phyloP scores from a whole-genome alignment of 2,329 filamentous ascomycete species.

The Sporothrix curviconia region DNA sequence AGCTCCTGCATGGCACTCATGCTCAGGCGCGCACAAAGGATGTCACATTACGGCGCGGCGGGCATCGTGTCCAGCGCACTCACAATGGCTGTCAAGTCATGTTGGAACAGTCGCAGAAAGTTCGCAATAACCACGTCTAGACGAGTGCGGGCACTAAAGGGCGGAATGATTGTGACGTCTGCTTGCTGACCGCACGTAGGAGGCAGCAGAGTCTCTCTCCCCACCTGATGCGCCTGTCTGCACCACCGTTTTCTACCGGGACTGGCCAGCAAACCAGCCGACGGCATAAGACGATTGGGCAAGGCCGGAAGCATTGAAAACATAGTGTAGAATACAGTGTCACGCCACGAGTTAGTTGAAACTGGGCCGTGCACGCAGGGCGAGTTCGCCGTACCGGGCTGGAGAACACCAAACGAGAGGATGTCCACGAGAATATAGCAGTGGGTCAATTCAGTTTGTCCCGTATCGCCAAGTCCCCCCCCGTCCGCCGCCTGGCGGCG shows the following conservation, averaged over 20 bases:
- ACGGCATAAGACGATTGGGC: slow-evolving; percentile 19
- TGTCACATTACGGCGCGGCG: slow-evolving; percentile 6
- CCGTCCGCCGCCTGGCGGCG: too few relatives aligned
- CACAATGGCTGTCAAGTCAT: slow-evolving; percentile 20
- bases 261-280: slow-evolving; percentile 16
- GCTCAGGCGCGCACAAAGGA: slow-evolving; percentile 6
- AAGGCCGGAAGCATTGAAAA: slow-evolving; percentile 21
- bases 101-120: slow-evolving; percentile 20
- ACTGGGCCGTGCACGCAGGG: too few relatives aligned
- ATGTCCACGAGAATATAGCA: too few relatives aligned
- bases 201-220: too few relatives aligned
- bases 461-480: too few relatives aligned
- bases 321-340: slow-evolving; percentile 19
- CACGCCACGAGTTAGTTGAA: slow-evolving; percentile 22
- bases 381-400: too few relatives aligned
- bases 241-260: neutral
- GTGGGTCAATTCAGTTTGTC: too few relatives aligned
- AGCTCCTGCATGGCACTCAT: slow-evolving; percentile 9
- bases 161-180: too few relatives aligned
- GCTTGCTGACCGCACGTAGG: too few relatives aligned
- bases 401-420: too few relatives aligned
- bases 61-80: slow-evolving; percentile 20
- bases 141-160: slow-evolving; percentile 14
- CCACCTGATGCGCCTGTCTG: neutral
- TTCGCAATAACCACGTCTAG: slow-evolving; percentile 15